These are phyloP conservation scores for Skeletonema potamos DNA, from an alignment of 108 stramenopile genomes.

Conservation along the genomic window DNA sequence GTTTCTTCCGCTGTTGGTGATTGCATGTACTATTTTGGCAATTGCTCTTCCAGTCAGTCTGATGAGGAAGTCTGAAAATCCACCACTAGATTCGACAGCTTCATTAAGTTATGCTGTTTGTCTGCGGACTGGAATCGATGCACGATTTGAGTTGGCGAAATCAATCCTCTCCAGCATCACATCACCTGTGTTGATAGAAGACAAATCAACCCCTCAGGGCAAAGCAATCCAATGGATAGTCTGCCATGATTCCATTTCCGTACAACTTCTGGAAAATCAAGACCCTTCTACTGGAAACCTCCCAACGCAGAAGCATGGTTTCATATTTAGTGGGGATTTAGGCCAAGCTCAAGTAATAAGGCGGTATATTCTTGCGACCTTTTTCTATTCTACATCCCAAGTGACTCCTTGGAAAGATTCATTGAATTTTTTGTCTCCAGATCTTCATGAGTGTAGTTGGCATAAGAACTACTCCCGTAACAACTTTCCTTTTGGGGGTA, in stretches of 20 bases:
- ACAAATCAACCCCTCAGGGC: background rate
- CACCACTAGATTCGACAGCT: background rate
- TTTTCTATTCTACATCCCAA: background rate
- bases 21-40: background rate
- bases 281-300: background rate
- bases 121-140: too few species aligned
- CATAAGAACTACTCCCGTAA: background rate
- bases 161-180: background rate
- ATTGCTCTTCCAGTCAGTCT: background rate
- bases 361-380: background rate
- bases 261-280: background rate
- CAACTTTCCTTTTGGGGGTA: conserved; percentile 2
- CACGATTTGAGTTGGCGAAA: background rate
- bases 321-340: background rate
- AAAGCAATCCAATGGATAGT: conserved; percentile 10
- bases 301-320: background rate
- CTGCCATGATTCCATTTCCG: background rate
- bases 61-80: background rate
- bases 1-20: background rate
- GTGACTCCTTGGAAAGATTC: background rate
- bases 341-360: background rate
- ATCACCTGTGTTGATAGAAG: background rate
- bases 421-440: background rate
- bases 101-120: too few species aligned
- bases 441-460: conserved; percentile 9